Conservation (phyloP, 495 filamentous ascomycete genomes). For the Neurospora hispaniola region DNA sequence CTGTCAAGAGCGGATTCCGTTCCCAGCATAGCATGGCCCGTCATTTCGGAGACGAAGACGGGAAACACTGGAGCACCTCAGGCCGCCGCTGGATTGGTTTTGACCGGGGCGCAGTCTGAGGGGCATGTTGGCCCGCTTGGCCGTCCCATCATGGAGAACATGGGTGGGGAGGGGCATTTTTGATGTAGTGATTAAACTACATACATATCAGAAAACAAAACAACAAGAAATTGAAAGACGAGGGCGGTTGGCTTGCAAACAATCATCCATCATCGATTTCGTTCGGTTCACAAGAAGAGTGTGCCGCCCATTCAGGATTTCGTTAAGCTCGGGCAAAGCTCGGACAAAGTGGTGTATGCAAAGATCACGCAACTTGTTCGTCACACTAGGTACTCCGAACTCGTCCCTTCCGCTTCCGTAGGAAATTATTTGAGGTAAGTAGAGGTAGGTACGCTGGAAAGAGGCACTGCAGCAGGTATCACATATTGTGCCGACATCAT, state of each 20-base stretch:
- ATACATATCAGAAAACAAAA: neutral
- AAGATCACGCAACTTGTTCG: neutral
- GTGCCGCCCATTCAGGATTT: neutral
- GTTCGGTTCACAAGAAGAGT: neutral
- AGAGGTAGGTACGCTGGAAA: neutral
- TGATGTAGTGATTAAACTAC: neutral
- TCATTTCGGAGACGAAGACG: constrained; percentile 17
- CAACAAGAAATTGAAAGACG: neutral
- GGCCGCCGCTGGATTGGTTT: neutral
- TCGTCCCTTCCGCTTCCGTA: neutral
- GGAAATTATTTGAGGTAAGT: neutral
- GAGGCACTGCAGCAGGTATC: constrained; percentile 2
- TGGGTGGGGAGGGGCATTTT: neutral
- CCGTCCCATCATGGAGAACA: neutral
- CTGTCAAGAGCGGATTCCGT: neutral
- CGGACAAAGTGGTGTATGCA: constrained; percentile 2
- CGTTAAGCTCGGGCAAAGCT: constrained; percentile 7
- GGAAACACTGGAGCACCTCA: neutral
- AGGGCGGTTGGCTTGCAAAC: constrained; percentile 5
- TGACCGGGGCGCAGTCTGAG: neutral
- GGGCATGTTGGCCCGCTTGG: neutral
- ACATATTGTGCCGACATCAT: neutral
- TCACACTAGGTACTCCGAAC: neutral
- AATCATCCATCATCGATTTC: constrained; percentile 1
- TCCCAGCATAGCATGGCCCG: constrained; percentile 11